A percentile compares a stretch with the other conserved stretches of the same genome.
Conservation (phyloP, 805 yeast genomes). For the Candida nonsorbophila region DNA sequence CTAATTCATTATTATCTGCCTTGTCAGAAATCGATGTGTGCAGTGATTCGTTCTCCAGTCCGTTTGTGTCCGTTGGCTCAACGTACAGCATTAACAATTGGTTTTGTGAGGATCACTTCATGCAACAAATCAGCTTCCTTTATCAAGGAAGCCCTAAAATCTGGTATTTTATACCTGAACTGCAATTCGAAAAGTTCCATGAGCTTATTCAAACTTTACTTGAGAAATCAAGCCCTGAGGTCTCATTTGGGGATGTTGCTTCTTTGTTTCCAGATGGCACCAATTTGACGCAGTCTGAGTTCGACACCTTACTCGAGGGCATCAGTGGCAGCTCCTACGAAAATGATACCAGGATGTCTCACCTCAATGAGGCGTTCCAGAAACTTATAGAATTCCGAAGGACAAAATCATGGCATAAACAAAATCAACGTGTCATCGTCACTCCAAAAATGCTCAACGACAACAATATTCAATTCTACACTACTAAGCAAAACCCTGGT, state of each 20-base stretch:
- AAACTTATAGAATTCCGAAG: constrained; percentile 17
- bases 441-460: constrained; percentile 45
- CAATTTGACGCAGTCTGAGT: no score
- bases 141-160: constrained; percentile 50
- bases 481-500: constrained; percentile 55
- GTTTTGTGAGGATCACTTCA: constrained; percentile 56
- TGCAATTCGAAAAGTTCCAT: constrained; percentile 50
- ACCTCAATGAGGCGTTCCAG: constrained; percentile 21
- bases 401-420: constrained; percentile 4
- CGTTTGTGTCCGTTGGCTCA: constrained; percentile 49
- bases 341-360: constrained; percentile 21
- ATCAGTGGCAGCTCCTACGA: background rate
- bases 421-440: constrained; percentile 40
- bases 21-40: constrained; percentile 37
- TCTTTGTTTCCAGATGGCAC: no score
- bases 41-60: constrained; percentile 37
- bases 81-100: constrained; percentile 52
- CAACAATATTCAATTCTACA: constrained; percentile 43
- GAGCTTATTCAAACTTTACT: constrained; percentile 1
- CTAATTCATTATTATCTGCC: constrained; percentile 43
- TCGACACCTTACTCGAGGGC: no score
- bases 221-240: no score
- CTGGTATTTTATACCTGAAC: constrained; percentile 63
- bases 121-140: constrained; percentile 48
- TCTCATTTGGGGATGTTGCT: no score